phyloP scores from a whole-genome alignment of 1,284 basidiomycete genomes.

The Rhodotorula sp. region DNA sequence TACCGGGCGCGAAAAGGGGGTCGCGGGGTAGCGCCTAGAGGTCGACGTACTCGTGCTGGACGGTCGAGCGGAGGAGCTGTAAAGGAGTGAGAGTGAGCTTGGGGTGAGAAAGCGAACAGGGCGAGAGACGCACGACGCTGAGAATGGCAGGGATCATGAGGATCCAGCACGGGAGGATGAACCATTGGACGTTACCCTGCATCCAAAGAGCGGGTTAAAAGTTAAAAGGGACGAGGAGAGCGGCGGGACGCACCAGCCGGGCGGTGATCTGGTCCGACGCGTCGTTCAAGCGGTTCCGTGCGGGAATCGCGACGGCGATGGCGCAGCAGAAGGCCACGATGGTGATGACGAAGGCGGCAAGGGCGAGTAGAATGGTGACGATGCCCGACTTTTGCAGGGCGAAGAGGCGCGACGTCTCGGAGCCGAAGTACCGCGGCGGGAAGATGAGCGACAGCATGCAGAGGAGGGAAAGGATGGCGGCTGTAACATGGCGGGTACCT shows the following conservation, averaged over 20 bases:
- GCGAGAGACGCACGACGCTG: constrained; percentile 16
- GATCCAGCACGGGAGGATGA: constrained; percentile 28
- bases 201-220: neutral
- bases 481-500: neutral
- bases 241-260: constrained; percentile 14
- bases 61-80: constrained; percentile 36
- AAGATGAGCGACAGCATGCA: constrained; percentile 29
- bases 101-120: neutral
- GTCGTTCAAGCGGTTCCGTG: constrained; percentile 20
- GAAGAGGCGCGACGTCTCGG: constrained; percentile 29
- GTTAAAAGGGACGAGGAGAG: too few relatives aligned
- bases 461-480: constrained; percentile 22
- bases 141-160: constrained; percentile 31
- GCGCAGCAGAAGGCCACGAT: constrained; percentile 32
- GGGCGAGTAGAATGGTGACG: constrained; percentile 35
- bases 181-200: constrained; percentile 43
- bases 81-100: neutral
- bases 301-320: constrained; percentile 34
- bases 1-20: neutral
- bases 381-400: constrained; percentile 41
- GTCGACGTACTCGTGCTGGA: constrained; percentile 34
- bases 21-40: constrained; percentile 9
- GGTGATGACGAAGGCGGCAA: constrained; percentile 20
- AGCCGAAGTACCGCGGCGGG: constrained; percentile 37
- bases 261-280: constrained; percentile 23